Base-by-base conservation (phyloP, 768 basidiomycete genomes). In the Rubroboletus satanas region DNA sequence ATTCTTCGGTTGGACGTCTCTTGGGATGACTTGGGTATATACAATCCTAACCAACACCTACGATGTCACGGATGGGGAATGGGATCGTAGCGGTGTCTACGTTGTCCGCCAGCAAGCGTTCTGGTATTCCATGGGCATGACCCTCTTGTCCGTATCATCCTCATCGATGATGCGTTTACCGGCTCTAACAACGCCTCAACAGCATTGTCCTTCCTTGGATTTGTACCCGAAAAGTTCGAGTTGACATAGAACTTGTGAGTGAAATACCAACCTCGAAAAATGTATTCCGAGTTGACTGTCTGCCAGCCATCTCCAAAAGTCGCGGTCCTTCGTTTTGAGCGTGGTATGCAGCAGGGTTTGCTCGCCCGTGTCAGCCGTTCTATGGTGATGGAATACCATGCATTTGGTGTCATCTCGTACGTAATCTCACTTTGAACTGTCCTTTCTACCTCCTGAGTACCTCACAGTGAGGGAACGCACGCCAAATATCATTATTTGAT, bases 321-420 rank as follows among this genome's bases (percentile, higher is more conserved):
- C 7, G 89, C 87, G 7, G 77, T 91, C 56, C 76, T 91, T 62
- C 85, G 87, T 32, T 90, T 91, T 72, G 76, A 83, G 69, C 83
- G 88, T 62, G 88, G 89, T 48, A 90, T 91, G 87, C 88, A 90
- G 66, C 89, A 90, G 66, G 88, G 88, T 53, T 76, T 91, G 29
- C 76, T 90, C 33, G 83, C 83, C 21, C 81, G 88, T 52, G 79
- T 90, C 73, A 85, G 85, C 57, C 85, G 87, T 35, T 81, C 81
- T 18, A 77, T 84, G 32, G 77, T 90, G 58, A 82, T 83, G 85
- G 88, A 91, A 68, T 90, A 90, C 68, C 89, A 90, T 67, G 86
- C 87, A 32, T 91, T 90, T 56, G 88, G 88, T 50, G 84, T 86
- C 56, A 79, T 90, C 55, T 87, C 85, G 85, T 88, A 69, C 23